Conservation (phyloP, 495 filamentous ascomycete species). For the Daldinia loculata region DNA sequence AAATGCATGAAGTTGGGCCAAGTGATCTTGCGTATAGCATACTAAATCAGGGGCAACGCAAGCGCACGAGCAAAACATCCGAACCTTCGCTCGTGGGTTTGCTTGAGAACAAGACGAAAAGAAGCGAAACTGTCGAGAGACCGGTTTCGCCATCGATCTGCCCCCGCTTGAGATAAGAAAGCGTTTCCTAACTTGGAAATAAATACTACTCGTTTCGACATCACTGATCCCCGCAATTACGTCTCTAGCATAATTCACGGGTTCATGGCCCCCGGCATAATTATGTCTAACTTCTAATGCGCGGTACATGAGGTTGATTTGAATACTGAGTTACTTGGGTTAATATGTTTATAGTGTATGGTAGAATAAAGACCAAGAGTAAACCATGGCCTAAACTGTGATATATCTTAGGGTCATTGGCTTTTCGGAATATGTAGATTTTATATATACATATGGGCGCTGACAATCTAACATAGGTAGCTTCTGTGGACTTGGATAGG, state of each 20-base stretch:
- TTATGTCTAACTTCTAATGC: not conserved
- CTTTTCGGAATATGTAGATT: not conserved
- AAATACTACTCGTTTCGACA: not conserved
- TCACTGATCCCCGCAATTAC: not conserved
- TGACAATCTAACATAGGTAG: not conserved
- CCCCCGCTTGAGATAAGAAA: not conserved
- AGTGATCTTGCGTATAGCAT: not conserved
- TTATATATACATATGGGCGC: not conserved
- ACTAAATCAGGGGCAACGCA: not conserved
- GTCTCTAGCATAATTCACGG: not conserved
- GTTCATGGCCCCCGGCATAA: not conserved
- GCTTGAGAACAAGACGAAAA: not conserved
- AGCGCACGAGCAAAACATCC: not conserved
- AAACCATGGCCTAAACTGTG: not conserved
- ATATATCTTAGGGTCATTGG: not conserved
- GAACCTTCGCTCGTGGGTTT: not conserved
- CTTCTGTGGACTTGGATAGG: not conserved
- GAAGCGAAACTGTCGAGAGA: not conserved
- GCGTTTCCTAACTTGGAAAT: not conserved
- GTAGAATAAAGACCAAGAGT: not conserved
- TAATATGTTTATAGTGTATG: not conserved
- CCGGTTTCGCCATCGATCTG: not conserved
- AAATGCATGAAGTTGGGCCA: conserved; percentile 5
- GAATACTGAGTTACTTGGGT: no score
- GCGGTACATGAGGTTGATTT: no score